Evolutionary conservation across 257 asterid species (phyloP), one percentile per base, ranked within the genome.

Genomic region (Nicotiana paniculata): DNA sequence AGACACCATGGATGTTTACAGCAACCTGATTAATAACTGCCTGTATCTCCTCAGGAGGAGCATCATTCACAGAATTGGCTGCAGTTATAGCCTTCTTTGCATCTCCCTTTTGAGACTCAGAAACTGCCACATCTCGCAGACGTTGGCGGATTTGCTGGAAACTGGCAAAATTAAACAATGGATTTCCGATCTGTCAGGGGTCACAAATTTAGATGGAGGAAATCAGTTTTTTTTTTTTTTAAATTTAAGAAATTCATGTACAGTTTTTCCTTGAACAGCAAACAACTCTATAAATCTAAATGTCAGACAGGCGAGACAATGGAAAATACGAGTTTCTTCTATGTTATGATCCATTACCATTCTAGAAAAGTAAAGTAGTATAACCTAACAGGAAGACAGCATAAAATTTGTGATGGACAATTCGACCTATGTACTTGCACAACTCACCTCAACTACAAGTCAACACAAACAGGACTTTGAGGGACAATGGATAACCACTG

Each of bases 1-100:
- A 92, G 83, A 92, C 91, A 61, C 94, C 99, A 85, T 96, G 98
- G 81, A 96, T 87, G 80, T 93, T 87, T 30, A 89, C 85, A 67
- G 97, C 97, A 82, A 94, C 89, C 87, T 90, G 86, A 81, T 62
- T 81, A 82, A 93, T 81, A 61, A 93, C 89, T 81, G 90, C 81
- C 86, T 87, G 92, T 85, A 93, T 90, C 86, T 96, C 97, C 81
- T 90, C 88, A 11, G 89, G 89, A 77, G 77, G 87, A 82, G 88
- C 89, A 78, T 87, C 92, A 66, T 8, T 13, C 30, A 93, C 89
- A 83, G 84, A 84, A 48, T 69, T 48, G 83, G 95, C 97, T 37
- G 93, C 97, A 86, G 90, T 87, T 74, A 83, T 67, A 62, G 89
- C 90, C 82, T 86, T 92, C 80, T 77, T 88, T 54, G 92, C 87